Evolutionary conservation across 495 filamentous ascomycete species (phyloP), one percentile per base, ranked within the genome.

Genomic region (Trichoderma gamsii): DNA sequence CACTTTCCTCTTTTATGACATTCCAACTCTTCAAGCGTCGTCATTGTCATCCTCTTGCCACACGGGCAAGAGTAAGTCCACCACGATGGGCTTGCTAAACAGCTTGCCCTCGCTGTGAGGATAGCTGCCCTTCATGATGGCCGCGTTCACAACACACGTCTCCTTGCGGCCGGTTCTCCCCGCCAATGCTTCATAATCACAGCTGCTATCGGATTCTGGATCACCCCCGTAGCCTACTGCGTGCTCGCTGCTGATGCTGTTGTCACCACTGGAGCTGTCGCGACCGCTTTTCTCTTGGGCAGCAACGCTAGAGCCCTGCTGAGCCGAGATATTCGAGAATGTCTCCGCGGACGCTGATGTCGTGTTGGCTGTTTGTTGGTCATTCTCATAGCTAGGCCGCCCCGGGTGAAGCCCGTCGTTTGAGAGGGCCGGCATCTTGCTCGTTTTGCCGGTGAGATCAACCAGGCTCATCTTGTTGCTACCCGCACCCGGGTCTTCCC

Each of bases 111-210:
- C 82, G 1, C 71, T 73, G 69, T 89, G 87, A 52, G 88, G 88
- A 79, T 86, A 90, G 71, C 83, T 89, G 3, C 80, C 86, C 12
- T 86, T 84, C 80, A 89, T 81, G 69, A 93, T 88, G 21, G 90
- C 86, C 41, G 89, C 88, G 77, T 93, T 94, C 71, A 93, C 82
- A 65, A 95, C 78, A 73, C 88, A 92, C 11, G 90, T 93, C 78
- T 93, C 92, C 67, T 76, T 82, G 71, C 88, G 82, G 44, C 81
- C 82, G 68, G 78, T 71, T 49, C 78, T 70, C 11, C 80, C 81
- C 21, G 69, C 69, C 51, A 82, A 73, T 65, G 78, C 79, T 68
- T 73, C 75, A 52, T 77, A 68, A 72, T 84, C 77, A 68, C 76
- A 80, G 51, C 79, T 75, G 51, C 79, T 75, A 4, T 41, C 69